Evolutionary conservation across 2,329 filamentous ascomycete genomes (phyloP), one percentile per base, ranked within the genome.

Genomic region (Macroventuria anomochaeta): DNA sequence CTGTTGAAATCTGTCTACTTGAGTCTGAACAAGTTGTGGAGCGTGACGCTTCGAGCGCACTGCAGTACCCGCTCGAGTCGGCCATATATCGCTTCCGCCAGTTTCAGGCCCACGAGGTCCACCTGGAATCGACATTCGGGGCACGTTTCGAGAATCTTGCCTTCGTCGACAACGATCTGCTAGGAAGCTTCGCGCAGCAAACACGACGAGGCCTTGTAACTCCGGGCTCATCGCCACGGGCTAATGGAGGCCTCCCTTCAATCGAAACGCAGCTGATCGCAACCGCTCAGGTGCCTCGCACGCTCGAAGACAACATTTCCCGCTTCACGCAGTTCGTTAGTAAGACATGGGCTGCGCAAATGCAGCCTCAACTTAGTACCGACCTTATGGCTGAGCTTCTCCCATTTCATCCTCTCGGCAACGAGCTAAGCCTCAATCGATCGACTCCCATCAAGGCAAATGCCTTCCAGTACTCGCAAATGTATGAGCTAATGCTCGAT

Each of bases 1-100:
- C 92, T 41, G 83, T 97, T 21, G 96, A 99, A 75, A 88, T 99
- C 8, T 95, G 88, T 67, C 80, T 99, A 2, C 53, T 75, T 2
- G 57, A 69, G n/a, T 17, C 58, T 7, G 58, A 61, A 6, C 52
- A 59, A 7, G 20, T 28, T 15, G 11, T 11, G 2, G 15, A 34
- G 7, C 32, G 43, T 17, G 18, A 17, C 5, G 15, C 8, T 18
- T 2, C 20, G 12, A 44, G 13, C 11, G 23, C 54, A 15, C 50
- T 65, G 7, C 47, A 64, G 13, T 76, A 76, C 49, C 61, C 68
- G 3, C 63, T 76, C 5, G 75, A 79, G 17, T 75, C 74, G 5
- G 48, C 50, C 0, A 64, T 76, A 50, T 76, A 76, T 55, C 70
- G 75, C 28, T 76, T 75, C 55, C 71, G 75, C 15, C 63, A 71